Percentiles rank a stretch among this genome's conserved stretches.
Conservation (phyloP, 73 alveolate species). For the Tetrahymena malaccensis region DNA sequence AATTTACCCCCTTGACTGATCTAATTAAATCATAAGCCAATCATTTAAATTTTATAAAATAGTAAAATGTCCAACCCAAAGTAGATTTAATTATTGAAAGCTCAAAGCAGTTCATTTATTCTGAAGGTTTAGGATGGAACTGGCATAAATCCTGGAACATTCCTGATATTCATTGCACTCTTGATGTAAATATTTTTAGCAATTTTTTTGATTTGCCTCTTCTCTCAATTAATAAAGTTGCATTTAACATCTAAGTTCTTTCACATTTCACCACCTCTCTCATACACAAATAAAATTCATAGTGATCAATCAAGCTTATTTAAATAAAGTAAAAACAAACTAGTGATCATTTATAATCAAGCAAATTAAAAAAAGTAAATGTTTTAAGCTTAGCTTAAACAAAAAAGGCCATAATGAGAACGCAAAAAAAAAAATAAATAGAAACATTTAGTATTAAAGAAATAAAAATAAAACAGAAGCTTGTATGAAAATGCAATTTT, state of each 20-base stretch:
- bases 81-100: slow-evolving; percentile 21
- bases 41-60: background rate
- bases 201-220: background rate
- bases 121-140: slow-evolving; percentile 23
- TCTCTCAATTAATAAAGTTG: background rate
- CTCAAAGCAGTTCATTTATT: slow-evolving; percentile 14
- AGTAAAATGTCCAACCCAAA: slow-evolving; percentile 9
- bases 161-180: slow-evolving; percentile 49
- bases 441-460: too few species aligned
- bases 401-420: too few species aligned
- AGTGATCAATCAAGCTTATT: background rate
- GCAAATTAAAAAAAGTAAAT: too few species aligned
- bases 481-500: background rate
- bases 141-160: slow-evolving; percentile 70
- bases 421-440: too few species aligned
- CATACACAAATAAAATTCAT: background rate
- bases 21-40: background rate
- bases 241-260: background rate
- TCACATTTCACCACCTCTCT: background rate
- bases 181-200: slow-evolving; percentile 37
- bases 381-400: too few species aligned
- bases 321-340: too few species aligned
- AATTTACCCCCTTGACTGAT: background rate
- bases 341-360: background rate
- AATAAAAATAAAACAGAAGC: background rate